Evolutionary conservation across 345 rosid species (phyloP).

Genomic region (Murraya paniculata): DNA sequence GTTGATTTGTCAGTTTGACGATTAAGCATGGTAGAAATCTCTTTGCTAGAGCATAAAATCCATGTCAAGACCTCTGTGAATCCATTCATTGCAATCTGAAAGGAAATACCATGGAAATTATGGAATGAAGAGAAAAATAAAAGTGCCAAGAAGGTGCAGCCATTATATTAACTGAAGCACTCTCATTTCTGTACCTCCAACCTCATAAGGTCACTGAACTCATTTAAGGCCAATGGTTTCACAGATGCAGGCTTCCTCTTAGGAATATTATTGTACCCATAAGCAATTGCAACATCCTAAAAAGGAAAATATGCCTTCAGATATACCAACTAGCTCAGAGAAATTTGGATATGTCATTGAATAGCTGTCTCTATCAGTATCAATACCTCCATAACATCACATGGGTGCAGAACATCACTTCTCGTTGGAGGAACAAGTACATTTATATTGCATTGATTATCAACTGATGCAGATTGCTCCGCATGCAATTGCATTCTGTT

Average conservation of each 20-base stretch:
- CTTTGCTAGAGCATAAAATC: conserved; percentile 71
- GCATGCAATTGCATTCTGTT: conserved; percentile 78
- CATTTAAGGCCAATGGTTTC: conserved; percentile 65
- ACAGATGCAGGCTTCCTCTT: conserved; percentile 61
- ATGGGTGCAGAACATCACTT: conserved; percentile 90
- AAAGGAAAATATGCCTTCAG: conserved; percentile 8
- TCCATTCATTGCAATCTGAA: conserved; percentile 74
- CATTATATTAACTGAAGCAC: background rate
- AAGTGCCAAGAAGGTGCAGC: background rate
- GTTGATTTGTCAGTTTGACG: conserved; percentile 59
- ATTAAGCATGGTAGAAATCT: conserved; percentile 68
- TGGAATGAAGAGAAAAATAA: conserved; percentile 1
- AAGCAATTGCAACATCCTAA: conserved; percentile 96
- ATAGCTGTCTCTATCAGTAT: background rate
- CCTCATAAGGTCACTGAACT: conserved; percentile 78
- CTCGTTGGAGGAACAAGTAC: conserved; percentile 81
- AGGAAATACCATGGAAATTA: background rate
- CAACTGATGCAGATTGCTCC: conserved; percentile 35
- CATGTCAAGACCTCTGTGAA: conserved; percentile 80
- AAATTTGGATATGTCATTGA: background rate
- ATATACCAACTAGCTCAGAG: conserved; percentile 2
- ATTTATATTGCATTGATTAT: conserved; percentile 36
- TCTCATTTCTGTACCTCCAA: conserved; percentile 51
- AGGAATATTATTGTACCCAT: conserved; percentile 82
- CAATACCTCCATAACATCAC: conserved; percentile 93